phyloP scores from a whole-genome alignment of 2,329 filamentous ascomycete genomes.

The Fusarium tupiense region DNA sequence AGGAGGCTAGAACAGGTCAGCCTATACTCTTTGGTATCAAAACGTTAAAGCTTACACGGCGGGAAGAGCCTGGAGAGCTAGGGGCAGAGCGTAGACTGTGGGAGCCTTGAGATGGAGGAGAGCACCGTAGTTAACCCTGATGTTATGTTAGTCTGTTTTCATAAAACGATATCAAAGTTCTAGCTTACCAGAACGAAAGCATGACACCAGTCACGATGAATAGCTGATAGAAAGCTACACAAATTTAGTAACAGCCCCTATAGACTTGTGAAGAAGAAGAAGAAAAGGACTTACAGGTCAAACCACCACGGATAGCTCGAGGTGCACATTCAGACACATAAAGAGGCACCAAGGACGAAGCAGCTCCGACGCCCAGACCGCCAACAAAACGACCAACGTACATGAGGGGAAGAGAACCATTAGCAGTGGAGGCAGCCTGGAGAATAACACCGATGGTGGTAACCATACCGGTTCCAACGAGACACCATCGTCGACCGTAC shows the following conservation, averaged over 20 bases:
- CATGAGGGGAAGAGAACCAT: slow-evolving; percentile 68
- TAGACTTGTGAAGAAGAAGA: background rate
- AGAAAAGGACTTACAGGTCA: slow-evolving; percentile 51
- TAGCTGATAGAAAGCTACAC: slow-evolving; percentile 58
- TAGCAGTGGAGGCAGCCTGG: slow-evolving; percentile 65
- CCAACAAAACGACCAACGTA: slow-evolving; percentile 70
- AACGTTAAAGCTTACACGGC: slow-evolving; percentile 55
- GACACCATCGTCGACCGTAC: slow-evolving; percentile 63
- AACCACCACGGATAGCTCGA: slow-evolving; percentile 59
- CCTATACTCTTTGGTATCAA: background rate
- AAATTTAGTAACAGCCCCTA: background rate
- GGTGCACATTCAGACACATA: slow-evolving; percentile 62
- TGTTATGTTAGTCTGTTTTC: slow-evolving; percentile 45
- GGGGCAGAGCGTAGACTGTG: slow-evolving; percentile 67
- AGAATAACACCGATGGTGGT: slow-evolving; percentile 71
- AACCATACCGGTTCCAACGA: slow-evolving; percentile 66
- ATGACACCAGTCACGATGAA: slow-evolving; percentile 58
- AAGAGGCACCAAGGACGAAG: slow-evolving; percentile 56
- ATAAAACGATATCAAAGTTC: background rate
- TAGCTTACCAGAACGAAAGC: slow-evolving; percentile 53
- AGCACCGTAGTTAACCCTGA: slow-evolving; percentile 66
- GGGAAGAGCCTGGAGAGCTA: slow-evolving; percentile 72
- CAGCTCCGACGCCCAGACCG: slow-evolving; percentile 61
- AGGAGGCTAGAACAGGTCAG: slow-evolving; percentile 54
- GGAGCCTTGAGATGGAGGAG: slow-evolving; percentile 57